Evolutionary conservation across 176 grass and related monocot genomes (phyloP), one percentile per base, ranked within the genome.

Genomic region (Panicum miliaceum): DNA sequence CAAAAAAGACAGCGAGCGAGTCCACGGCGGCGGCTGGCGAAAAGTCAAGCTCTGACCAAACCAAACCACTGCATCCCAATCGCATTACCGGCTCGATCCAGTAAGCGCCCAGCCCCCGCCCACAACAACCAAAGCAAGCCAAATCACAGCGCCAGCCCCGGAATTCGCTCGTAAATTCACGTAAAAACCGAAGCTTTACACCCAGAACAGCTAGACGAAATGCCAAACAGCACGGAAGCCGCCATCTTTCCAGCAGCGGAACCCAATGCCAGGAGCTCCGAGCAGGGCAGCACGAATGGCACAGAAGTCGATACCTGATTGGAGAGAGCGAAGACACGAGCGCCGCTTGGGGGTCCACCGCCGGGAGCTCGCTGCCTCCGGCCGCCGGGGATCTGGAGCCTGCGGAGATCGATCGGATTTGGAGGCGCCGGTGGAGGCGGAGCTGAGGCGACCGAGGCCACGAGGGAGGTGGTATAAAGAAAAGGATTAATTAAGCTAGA

Each of bases 41-140:
- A 76, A 86, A 86, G 87, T 92, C 87, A 81, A 86, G 79, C 54
- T 81, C 54, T 79, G 81, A 86, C 86, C 78, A 71, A 57, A 54
- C 65, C 67, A 80, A 82, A 52, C 82, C 11, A 42, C 40, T 41
- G 34, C 73, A 69, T 82, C 83, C 67, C 64, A 71, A 18, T 41
- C 36, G 3, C 76, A 79, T 84, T 76, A 7, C 34, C 65, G 27
- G 4, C 66, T 77, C 73, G 66, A 90, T 86, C 79, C 79, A 82
- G 85, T 41, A 64, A 68, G 27, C 78, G 4, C 52, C 52, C 19
- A 54, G 54, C 57, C 57, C 57, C 57, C 38, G 13, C 43, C 47
- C 23, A 3, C 34, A 38, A 8, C 68, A 68, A 68, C 7, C 16
- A 64, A 47, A 47, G 43, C 66, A 32, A 40, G 35, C 70, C 11